Evolutionary conservation across 2,329 filamentous ascomycete genomes (phyloP).

Genomic region (Fusarium cyanostomum): DNA sequence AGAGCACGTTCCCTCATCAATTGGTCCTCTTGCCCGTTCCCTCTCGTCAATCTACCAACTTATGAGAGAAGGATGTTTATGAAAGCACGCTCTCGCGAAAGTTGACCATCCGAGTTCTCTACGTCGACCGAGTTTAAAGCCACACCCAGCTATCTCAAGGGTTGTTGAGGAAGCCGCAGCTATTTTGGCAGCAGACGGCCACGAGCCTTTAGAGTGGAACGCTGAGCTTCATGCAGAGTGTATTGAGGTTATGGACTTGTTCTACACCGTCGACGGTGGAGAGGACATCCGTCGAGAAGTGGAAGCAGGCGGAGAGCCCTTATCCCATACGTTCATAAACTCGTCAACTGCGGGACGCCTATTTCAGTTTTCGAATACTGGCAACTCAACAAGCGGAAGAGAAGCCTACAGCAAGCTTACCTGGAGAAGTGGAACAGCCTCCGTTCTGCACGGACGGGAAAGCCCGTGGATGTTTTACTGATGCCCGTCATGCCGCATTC

Average conservation of each 20-base stretch:
- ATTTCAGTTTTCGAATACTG: constrained; percentile 73
- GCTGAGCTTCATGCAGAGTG: constrained; percentile 62
- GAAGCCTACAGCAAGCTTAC: constrained; percentile 53
- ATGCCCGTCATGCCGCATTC: constrained; percentile 69
- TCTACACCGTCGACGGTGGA: constrained; percentile 69
- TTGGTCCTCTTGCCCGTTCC: constrained; percentile 66
- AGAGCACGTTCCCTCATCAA: constrained; percentile 69
- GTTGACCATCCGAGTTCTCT: constrained; percentile 59
- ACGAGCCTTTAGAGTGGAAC: constrained; percentile 65
- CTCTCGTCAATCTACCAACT: constrained; percentile 56
- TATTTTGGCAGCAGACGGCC: constrained; percentile 57
- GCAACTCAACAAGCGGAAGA: constrained; percentile 70
- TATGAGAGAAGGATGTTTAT: constrained; percentile 56
- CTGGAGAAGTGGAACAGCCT: constrained; percentile 66
- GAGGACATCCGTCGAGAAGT: constrained; percentile 69
- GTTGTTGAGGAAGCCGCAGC: constrained; percentile 52
- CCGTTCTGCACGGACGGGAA: constrained; percentile 54
- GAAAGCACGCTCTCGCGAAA: constrained; percentile 52
- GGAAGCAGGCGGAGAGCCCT: constrained; percentile 64
- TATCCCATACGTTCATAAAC: constrained; percentile 66
- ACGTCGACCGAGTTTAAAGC: constrained; percentile 63
- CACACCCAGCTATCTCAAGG: constrained; percentile 62
- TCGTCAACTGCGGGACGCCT: constrained; percentile 61
- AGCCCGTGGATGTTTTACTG: constrained; percentile 63
- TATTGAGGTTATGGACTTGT: constrained; percentile 67